Base-by-base conservation (phyloP, 2,329 filamentous ascomycete genomes). In the Neopestalotiopsis sp. region DNA sequence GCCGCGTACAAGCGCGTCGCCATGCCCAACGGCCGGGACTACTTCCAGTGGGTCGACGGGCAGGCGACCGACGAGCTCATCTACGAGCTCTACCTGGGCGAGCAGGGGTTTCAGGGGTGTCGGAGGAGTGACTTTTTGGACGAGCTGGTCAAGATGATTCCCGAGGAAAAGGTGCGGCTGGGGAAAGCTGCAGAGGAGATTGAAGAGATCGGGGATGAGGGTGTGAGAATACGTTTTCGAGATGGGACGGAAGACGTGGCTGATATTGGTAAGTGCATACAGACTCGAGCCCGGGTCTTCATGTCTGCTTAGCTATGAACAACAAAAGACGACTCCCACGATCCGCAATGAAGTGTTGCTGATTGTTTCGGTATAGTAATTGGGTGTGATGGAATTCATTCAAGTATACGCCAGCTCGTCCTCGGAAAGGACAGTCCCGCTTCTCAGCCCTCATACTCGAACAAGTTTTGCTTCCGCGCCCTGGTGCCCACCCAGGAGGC, bases 321-420 rank as follows among this genome's bases (percentile, higher is more conserved):
- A 17, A 45, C 6, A 38, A 38, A 38, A 38, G 34, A 38, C 1
- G 4, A 38, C 17, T 4, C 17, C 45, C 45, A 1, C 14, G n/a
- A 24, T 24, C n/a, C 17, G n/a, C 7, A n/a, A 52, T 20, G 6
- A 52, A 5, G 17, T 17, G n/a, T 24, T n/a, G 34, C 59, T 61
- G 17, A 61, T 14, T 3, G 30, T 30, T 5, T 4, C 4, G 32
- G 34, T 24, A 2, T 71, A 77, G 85, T 89, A 0, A 81, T 92
- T 68, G 89, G 88, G 4, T 90, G 88, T 74, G 90, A 92, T 76
- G 90, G 90, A 0, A 89, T 92, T 74, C 89, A 89, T 74, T 89
- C 87, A 0, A 80, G 81, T 3, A 82, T 86, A 2, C 81, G 90
- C 7, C 75, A 84, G 38, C 75, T 87, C 14, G 76, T 92, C 4